These are phyloP conservation scores for Aspergillus nidulans DNA, from an alignment of 495 filamentous ascomycete genomes.

Conservation along the genomic window DNA sequence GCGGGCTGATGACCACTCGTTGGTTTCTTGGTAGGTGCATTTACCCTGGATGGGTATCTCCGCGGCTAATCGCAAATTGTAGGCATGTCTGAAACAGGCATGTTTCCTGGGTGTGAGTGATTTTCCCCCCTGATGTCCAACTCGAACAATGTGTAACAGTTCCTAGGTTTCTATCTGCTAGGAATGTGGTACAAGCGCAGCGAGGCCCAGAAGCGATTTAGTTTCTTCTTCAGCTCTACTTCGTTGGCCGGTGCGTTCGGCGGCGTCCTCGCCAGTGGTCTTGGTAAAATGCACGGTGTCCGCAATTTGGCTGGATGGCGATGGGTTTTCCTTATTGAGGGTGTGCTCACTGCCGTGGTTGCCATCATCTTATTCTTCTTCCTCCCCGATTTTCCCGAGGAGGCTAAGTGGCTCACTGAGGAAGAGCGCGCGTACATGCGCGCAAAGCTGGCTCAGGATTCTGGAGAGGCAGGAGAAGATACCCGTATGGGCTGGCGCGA, in stretches of 20 bases:
- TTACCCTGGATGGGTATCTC: not conserved
- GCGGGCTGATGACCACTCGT: constrained; percentile 71
- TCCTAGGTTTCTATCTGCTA: constrained; percentile 68
- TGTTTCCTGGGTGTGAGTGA: constrained; percentile 67
- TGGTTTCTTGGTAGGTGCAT: constrained; percentile 60
- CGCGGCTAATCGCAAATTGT: constrained; percentile 1
- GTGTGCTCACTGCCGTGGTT: constrained; percentile 66
- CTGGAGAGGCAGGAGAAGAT: constrained; percentile 68
- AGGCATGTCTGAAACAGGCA: constrained; percentile 82
- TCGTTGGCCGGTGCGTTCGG: constrained; percentile 84
- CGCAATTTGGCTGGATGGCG: constrained; percentile 77
- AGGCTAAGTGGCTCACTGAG: constrained; percentile 56
- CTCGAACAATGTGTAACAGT: constrained; percentile 1
- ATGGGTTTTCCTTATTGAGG: constrained; percentile 76
- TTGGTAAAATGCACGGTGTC: constrained; percentile 68
- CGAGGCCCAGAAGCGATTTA: constrained; percentile 85
- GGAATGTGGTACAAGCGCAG: constrained; percentile 85
- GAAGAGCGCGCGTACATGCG: constrained; percentile 74
- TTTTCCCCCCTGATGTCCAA: not conserved
- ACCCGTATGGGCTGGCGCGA: constrained; percentile 59
- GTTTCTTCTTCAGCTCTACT: constrained; percentile 83
- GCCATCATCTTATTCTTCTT: constrained; percentile 71
- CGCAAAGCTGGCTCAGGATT: constrained; percentile 70
- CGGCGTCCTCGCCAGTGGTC: constrained; percentile 74
- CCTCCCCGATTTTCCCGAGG: constrained; percentile 70